Evolutionary conservation across 2,329 filamentous ascomycete species (phyloP), one percentile per base, ranked within the genome.

Genomic region (Alternaria incomplexa): DNA sequence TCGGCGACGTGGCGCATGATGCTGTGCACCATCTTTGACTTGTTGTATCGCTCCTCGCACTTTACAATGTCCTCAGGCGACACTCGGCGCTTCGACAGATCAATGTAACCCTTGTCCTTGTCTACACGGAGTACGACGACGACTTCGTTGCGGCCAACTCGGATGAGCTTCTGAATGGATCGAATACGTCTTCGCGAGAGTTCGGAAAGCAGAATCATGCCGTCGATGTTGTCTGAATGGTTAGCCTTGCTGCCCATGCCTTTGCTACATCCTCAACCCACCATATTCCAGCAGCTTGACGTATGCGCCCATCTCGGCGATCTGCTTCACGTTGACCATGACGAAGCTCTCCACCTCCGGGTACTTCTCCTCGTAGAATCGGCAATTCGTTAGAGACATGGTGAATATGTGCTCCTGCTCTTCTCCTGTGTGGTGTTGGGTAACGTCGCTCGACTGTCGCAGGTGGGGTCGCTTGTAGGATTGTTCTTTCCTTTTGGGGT

Each of bases 311-410:
- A 99, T 99, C 84, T 99, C 96, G 82, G 96, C 96, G 80, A 99
- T 99, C 90, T 97, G 93, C 89, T 97, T 97, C 77, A 98, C 96
- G 83, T 98, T 99, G 81, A 99, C 96, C 96, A 99, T 99, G 81
- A 99, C 96, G 84, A 97, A 98, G 87, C 93, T 97, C 85, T 99
- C 96, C 81, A 99, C 95, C 87, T 98, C 96, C 63, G 93, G 93
- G 79, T 91, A 97, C 84, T 97, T 97, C 85, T 97, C 93, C 87
- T 97, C 93, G 82, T 97, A 97, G 84, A 96, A 97, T 78, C 93
- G 93, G 84, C 92, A 97, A 85, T 97, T 97, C 81, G 92, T 96
- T 86, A 97, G 89, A 84, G 93, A 96, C 92, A 96, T 97, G 77
- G 81, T 91, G 88, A 46, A 60, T 64, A 45, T 58, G 30, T 68